Evolutionary conservation across 352 stramenopile species (phyloP).

Genomic region (Globisporangium recalcitrans): DNA sequence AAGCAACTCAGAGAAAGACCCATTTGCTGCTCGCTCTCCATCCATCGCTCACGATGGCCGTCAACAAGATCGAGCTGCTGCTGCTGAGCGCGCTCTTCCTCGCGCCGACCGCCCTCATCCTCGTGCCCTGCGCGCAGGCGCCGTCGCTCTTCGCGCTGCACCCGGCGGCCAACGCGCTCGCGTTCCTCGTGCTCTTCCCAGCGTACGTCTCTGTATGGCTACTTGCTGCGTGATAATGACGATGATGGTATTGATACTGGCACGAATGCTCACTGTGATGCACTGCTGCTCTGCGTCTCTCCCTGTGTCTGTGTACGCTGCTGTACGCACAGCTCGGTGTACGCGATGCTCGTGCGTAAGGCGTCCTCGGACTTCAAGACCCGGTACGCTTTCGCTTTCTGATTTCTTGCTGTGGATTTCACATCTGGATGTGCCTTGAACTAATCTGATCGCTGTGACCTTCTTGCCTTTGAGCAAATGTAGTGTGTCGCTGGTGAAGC

Average conservation of each 20-base stretch:
- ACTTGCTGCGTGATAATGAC: too few species aligned
- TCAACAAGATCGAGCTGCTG: conserved; percentile 53
- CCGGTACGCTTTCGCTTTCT: conserved; percentile 22
- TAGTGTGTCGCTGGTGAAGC: conserved; percentile 37
- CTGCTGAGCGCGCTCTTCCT: conserved; percentile 48
- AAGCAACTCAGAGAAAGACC: conserved; percentile 3
- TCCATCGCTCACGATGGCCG: conserved; percentile 22
- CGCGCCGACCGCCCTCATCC: conserved; percentile 39
- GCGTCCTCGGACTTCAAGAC: conserved; percentile 34
- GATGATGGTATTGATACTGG: too few species aligned
- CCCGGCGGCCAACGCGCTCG: conserved; percentile 53
- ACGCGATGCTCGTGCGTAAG: conserved; percentile 59
- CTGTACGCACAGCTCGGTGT: conserved; percentile 30
- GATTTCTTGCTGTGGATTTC: not conserved
- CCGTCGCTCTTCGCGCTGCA: conserved; percentile 56
- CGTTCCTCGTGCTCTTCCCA: conserved; percentile 58
- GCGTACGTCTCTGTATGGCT: conserved; percentile 19
- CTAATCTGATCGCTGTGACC: too few species aligned
- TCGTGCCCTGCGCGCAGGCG: conserved; percentile 26
- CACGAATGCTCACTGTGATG: not conserved
- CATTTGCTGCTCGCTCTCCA: not conserved
- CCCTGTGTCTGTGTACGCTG: not conserved
- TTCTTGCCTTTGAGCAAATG: conserved; percentile 4
- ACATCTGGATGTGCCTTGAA: too few species aligned
- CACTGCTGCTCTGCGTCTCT: not conserved